These are phyloP conservation scores for Capsicum baccatum DNA, from an alignment of 257 asterid genomes.

Conservation along the genomic window DNA sequence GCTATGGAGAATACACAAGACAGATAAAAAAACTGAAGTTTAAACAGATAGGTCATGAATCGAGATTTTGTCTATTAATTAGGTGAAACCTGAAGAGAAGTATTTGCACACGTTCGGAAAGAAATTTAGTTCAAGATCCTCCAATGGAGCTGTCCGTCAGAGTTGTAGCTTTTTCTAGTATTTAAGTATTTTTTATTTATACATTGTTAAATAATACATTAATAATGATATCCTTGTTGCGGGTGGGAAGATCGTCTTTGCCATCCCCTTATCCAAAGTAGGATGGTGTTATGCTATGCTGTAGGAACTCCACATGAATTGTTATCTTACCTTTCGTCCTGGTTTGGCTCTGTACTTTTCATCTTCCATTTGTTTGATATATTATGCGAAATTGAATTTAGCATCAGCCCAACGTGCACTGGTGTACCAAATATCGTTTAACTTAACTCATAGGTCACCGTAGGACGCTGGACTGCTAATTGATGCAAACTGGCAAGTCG, in stretches of 20 bases:
- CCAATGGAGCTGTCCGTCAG: not conserved
- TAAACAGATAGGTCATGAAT: conserved; percentile 24
- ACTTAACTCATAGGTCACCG: not conserved
- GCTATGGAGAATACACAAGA: conserved; percentile 42
- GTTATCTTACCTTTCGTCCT: not conserved
- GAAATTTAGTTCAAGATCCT: not conserved
- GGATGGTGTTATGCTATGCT: not conserved
- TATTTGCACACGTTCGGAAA: not conserved
- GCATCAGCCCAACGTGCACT: not conserved
- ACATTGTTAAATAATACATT: not conserved
- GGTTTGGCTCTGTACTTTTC: not conserved
- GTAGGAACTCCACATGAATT: not conserved
- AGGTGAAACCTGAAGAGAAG: conserved; percentile 3
- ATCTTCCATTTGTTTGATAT: not conserved
- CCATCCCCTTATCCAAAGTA: not conserved
- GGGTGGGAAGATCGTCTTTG: not conserved
- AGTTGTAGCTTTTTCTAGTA: not conserved
- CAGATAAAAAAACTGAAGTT: conserved; percentile 42
- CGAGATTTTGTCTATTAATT: conserved; percentile 6
- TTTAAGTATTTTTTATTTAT: not conserved
- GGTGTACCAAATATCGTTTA: not conserved
- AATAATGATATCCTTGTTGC: not conserved
- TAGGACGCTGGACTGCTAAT: not conserved
- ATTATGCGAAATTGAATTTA: not conserved
- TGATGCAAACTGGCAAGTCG: not conserved